Evolutionary conservation across 2,329 filamentous ascomycete genomes (phyloP).

Genomic region (Thielaviopsis populi): DNA sequence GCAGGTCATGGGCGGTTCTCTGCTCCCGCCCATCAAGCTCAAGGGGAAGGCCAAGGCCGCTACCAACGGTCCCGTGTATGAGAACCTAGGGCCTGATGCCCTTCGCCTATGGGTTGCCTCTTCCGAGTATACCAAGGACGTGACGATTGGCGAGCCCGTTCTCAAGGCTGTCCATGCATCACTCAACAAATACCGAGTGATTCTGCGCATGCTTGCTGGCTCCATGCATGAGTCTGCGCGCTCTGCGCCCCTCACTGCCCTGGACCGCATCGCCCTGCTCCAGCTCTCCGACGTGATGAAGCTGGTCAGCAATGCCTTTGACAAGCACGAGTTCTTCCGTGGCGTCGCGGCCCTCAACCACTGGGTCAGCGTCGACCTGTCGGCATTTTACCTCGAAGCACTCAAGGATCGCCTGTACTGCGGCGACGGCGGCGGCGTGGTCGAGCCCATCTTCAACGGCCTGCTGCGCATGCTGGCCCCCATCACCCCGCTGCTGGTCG

Average conservation of each 20-base stretch:
- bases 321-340: slow-evolving; percentile 68
- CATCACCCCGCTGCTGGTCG: slow-evolving; percentile 66
- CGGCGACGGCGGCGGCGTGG: slow-evolving; percentile 48
- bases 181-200: slow-evolving; percentile 76
- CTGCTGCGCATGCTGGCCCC: slow-evolving; percentile 67
- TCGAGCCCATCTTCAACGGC: slow-evolving; percentile 53
- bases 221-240: slow-evolving; percentile 44
- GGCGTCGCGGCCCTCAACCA: slow-evolving; percentile 58
- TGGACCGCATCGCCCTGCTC: slow-evolving; percentile 62
- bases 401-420: slow-evolving; percentile 89
- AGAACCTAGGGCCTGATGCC: slow-evolving; percentile 71
- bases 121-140: slow-evolving; percentile 80
- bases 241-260: slow-evolving; percentile 37
- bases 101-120: slow-evolving; percentile 83
- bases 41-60: slow-evolving; percentile 34
- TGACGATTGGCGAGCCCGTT: slow-evolving; percentile 64
- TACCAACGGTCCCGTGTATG: slow-evolving; percentile 30
- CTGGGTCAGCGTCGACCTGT: slow-evolving; percentile 72
- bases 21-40: slow-evolving; percentile 54
- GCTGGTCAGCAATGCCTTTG: slow-evolving; percentile 49
- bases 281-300: slow-evolving; percentile 53
- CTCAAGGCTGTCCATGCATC: slow-evolving; percentile 61
- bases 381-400: slow-evolving; percentile 85
- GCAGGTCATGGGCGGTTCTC: slow-evolving; percentile 70
- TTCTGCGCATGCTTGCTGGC: slow-evolving; percentile 80